Evolutionary conservation across 805 yeast genomes (phyloP).

Genomic region (Nakazawaea wyomingensis): DNA sequence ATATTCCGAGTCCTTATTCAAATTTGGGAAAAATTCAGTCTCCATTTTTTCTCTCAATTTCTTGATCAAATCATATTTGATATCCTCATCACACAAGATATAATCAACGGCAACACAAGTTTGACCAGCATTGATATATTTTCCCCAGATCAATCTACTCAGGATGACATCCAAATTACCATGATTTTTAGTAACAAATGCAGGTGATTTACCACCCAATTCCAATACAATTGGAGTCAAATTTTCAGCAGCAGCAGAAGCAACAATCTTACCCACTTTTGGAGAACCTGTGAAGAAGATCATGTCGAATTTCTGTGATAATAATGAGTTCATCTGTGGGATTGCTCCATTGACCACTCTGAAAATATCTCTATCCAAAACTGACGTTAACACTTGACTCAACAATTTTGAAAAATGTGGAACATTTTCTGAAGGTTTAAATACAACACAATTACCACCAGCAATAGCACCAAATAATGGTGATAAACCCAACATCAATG

Average conservation of each 20-base stretch:
- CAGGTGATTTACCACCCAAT: constrained; percentile 92
- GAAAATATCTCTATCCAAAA: constrained; percentile 52
- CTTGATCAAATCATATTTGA: constrained; percentile 46
- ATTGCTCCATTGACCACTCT: constrained; percentile 70
- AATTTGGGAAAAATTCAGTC: constrained; percentile 37
- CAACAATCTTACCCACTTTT: constrained; percentile 70
- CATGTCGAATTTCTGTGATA: constrained; percentile 68
- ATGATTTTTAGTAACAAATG: constrained; percentile 52
- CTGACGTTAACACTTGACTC: constrained; percentile 45
- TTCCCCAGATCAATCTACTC: constrained; percentile 71
- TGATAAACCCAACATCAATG: constrained; percentile 54
- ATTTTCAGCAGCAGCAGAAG: constrained; percentile 76
- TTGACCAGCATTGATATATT: constrained; percentile 80
- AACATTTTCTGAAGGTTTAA: constrained; percentile 71
- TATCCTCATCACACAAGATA: constrained; percentile 55
- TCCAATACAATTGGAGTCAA: constrained; percentile 80
- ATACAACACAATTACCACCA: constrained; percentile 75
- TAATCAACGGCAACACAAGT: constrained; percentile 90
- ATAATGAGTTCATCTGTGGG: constrained; percentile 50
- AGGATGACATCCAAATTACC: constrained; percentile 40
- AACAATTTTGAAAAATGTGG: constrained; percentile 57
- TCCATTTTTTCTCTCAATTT: constrained; percentile 34
- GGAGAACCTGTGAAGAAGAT: constrained; percentile 84
- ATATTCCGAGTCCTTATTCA: constrained; percentile 33
- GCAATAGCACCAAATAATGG: constrained; percentile 80